Evolutionary conservation across 768 basidiomycete species (phyloP).

Genomic region (Rubroboletus pulcherrimus): DNA sequence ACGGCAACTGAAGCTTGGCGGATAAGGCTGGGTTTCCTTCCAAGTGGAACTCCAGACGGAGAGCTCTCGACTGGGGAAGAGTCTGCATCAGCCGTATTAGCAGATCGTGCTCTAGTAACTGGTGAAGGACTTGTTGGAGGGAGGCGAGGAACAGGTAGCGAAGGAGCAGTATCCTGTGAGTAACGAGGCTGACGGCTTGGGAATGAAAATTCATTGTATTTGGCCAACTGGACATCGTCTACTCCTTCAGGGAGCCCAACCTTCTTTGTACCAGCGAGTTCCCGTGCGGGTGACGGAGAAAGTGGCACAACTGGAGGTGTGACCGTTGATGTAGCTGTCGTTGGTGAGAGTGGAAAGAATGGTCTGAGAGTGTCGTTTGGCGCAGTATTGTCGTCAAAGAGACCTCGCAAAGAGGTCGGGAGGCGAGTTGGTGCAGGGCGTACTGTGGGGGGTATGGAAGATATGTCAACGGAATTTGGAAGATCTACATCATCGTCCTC

Average conservation of each 20-base stretch:
- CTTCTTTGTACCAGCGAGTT: conserved; percentile 32
- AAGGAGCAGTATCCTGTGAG: conserved; percentile 48
- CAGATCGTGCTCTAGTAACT: conserved; percentile 33
- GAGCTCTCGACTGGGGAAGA: conserved; percentile 12
- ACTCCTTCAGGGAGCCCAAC: conserved; percentile 27
- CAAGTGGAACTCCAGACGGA: conserved; percentile 8
- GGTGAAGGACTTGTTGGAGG: conserved; percentile 32
- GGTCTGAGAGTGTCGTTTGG: conserved; percentile 43
- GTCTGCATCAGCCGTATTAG: conserved; percentile 27
- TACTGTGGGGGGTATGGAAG: conserved; percentile 41
- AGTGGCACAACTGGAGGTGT: conserved; percentile 24
- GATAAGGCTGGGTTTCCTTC: conserved; percentile 38
- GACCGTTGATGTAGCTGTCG: conserved; percentile 25
- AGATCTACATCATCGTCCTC: conserved; percentile 25
- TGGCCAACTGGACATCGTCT: conserved; percentile 42
- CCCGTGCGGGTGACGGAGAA: conserved; percentile 37
- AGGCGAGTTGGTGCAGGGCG: conserved; percentile 51
- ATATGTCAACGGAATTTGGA: conserved; percentile 12
- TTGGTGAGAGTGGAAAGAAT: conserved; percentile 28
- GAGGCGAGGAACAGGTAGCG: conserved; percentile 21
- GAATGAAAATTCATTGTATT: conserved; percentile 51
- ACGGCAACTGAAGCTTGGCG: conserved; percentile 54
- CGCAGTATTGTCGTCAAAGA: conserved; percentile 66
- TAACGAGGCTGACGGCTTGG: conserved; percentile 55
- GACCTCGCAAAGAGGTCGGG: conserved; percentile 71